Conservation (phyloP, 176 grass and related monocot genomes). For the Aechmea fasciata region DNA sequence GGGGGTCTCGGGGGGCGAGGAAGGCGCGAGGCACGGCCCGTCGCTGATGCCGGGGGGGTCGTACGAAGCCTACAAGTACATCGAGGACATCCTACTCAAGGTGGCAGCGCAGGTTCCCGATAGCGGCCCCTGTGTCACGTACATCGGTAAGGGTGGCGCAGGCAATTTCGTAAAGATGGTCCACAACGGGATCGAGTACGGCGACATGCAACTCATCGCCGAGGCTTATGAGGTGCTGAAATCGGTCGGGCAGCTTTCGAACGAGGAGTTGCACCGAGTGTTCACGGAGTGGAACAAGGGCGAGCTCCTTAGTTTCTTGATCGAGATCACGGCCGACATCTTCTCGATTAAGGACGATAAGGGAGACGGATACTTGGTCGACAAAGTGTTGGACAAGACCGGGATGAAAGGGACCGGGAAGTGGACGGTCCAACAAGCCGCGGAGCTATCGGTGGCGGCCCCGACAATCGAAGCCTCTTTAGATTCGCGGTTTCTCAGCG, state of each 20-base stretch:
- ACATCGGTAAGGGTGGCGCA: conserved; percentile 59
- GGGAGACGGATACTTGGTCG: conserved; percentile 57
- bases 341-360: conserved; percentile 76
- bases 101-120: conserved; percentile 65
- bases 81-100: conserved; percentile 74
- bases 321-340: conserved; percentile 70
- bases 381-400: conserved; percentile 88
- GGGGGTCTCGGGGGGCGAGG: conserved; percentile 76
- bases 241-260: conserved; percentile 64
- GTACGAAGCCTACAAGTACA: conserved; percentile 63
- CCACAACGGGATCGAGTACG: conserved; percentile 81
- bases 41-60: conserved; percentile 75
- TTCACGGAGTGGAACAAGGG: conserved; percentile 84
- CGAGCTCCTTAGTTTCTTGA: conserved; percentile 73
- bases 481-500: conserved; percentile 73
- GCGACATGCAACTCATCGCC: conserved; percentile 71
- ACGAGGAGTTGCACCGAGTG: conserved; percentile 68
- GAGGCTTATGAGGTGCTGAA: conserved; percentile 76
- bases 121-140: conserved; percentile 54
- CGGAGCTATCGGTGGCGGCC: conserved; percentile 71
- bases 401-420: conserved; percentile 85
- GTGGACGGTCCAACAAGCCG: conserved; percentile 78
- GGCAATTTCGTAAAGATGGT: conserved; percentile 90
- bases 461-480: conserved; percentile 79
- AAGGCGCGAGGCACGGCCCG: conserved; percentile 58